These are phyloP conservation scores for Sugiyamaella valdiviana DNA, from an alignment of 805 yeast genomes.

Conservation along the genomic window DNA sequence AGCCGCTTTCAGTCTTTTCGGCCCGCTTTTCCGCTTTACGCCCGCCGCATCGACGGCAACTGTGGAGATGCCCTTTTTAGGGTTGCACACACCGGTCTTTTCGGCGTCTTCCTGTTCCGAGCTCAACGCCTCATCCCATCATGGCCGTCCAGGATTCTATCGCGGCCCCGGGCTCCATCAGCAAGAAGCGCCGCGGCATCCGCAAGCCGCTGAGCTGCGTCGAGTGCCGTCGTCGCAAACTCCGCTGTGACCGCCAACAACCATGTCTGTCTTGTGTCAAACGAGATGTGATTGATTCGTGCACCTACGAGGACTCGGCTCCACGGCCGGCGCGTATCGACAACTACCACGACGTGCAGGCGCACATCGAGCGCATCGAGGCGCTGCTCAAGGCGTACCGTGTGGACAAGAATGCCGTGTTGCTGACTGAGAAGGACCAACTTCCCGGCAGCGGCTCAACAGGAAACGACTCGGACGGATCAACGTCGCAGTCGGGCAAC, in stretches of 20 bases:
- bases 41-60: too few species aligned
- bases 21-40: too few species aligned
- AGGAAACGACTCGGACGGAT: not conserved
- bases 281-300: not conserved
- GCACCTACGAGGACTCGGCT: slow-evolving; percentile 2
- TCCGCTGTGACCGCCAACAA: slow-evolving; percentile 5
- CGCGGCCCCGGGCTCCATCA: not conserved
- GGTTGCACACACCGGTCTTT: too few species aligned
- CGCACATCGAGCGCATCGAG: slow-evolving; percentile 3
- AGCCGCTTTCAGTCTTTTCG: too few species aligned
- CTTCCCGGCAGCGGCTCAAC: not conserved
- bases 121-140: too few species aligned
- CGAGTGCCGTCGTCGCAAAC: slow-evolving; percentile 11
- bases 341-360: slow-evolving; percentile 2
- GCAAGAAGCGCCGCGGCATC: slow-evolving; percentile 12
- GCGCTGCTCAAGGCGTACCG: not conserved
- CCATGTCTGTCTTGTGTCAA: slow-evolving; percentile 10
- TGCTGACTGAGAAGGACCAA: not conserved
- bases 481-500: not conserved
- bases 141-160: not conserved
- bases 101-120: too few species aligned
- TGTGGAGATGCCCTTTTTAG: too few species aligned
- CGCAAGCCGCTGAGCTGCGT: slow-evolving; percentile 11
- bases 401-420: not conserved
- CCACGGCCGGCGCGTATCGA: not conserved